These are phyloP conservation scores for Phytophthora foliorum DNA, from an alignment of 352 stramenopile species.

Conservation along the genomic window DNA sequence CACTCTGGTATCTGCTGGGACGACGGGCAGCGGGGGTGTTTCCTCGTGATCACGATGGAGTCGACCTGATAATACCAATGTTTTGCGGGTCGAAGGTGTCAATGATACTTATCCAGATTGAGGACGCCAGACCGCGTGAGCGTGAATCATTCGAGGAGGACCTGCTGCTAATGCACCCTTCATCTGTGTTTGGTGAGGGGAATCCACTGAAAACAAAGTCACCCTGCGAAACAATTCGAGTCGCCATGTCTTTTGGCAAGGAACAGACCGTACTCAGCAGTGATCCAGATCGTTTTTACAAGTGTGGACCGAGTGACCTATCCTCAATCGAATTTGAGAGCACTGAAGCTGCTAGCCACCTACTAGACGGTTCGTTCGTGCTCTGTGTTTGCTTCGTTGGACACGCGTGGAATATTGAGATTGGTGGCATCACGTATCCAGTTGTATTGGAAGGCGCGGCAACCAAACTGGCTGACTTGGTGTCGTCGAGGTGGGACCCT, in stretches of 20 bases:
- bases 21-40: background rate
- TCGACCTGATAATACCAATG: background rate
- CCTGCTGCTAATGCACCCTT: background rate
- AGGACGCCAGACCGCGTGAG: background rate
- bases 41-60: background rate
- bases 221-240: background rate
- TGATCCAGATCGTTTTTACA: no score
- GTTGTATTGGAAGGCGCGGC: background rate
- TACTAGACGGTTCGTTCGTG: background rate
- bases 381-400: background rate
- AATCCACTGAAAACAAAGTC: background rate
- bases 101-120: background rate
- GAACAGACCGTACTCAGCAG: no score
- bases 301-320: no score
- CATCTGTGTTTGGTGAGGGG: background rate
- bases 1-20: conserved; percentile 7
- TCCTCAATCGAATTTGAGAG: no score
- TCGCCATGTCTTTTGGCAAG: no score
- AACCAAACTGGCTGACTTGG: background rate
- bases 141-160: background rate
- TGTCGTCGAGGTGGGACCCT: background rate
- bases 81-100: background rate
- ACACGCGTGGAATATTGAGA: background rate
- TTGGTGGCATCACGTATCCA: background rate
- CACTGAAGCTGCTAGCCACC: no score